Percentiles rank a stretch among this genome's conserved stretches.
Evolutionary conservation across 345 rosid species (phyloP).

Genomic region (Gossypium mustelinum): DNA sequence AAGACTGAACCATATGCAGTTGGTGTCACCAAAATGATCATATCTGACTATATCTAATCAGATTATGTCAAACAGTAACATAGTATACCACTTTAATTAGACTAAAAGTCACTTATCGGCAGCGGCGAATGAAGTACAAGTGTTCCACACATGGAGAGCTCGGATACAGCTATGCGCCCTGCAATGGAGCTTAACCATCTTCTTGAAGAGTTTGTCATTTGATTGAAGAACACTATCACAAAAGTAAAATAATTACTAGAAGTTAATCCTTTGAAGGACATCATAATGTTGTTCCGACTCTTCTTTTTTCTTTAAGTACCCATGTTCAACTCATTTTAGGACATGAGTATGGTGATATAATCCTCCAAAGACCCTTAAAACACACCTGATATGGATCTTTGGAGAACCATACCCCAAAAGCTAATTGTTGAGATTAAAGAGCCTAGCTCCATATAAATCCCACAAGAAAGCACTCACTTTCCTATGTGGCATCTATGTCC

Average conservation of each 20-base stretch:
- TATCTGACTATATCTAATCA: neutral
- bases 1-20: conserved; percentile 1
- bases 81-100: neutral
- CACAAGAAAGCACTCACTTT: too few relatives aligned
- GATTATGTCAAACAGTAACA: neutral
- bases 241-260: neutral
- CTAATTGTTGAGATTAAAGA: too few relatives aligned
- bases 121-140: neutral
- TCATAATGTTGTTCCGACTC: too few relatives aligned
- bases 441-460: too few relatives aligned
- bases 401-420: too few relatives aligned
- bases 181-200: neutral
- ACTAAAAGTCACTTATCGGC: neutral
- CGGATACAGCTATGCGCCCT: neutral
- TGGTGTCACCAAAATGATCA: neutral
- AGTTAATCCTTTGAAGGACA: neutral
- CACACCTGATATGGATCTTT: too few relatives aligned
- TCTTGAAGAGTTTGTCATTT: neutral
- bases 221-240: neutral
- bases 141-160: neutral
- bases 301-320: too few relatives aligned
- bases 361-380: too few relatives aligned
- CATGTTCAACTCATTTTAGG: too few relatives aligned
- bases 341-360: too few relatives aligned
- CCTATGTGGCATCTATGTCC: too few relatives aligned